These are phyloP conservation scores for Podaxis sp. DNA, from an alignment of 768 basidiomycete species.

Conservation along the genomic window DNA sequence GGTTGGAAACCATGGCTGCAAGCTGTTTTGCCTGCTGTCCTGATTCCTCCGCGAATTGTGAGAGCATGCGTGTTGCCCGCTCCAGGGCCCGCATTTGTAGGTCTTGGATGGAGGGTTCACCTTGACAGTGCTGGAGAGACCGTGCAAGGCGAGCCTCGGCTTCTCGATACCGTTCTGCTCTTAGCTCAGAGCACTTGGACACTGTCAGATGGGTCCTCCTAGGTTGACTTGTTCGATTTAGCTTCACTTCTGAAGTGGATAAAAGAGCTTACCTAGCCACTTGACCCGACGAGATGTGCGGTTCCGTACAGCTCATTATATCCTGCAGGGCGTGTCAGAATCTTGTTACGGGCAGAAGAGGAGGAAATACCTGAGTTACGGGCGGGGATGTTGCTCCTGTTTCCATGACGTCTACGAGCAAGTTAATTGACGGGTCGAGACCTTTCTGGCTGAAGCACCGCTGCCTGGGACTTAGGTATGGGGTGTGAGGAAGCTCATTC, in stretches of 20 bases:
- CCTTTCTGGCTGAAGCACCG: not conserved
- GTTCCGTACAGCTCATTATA: not conserved
- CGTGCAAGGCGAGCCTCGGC: slow-evolving; percentile 8
- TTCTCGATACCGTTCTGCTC: slow-evolving; percentile 10
- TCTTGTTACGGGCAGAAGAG: not conserved
- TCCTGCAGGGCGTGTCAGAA: not conserved
- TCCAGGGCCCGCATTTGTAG: slow-evolving; percentile 7
- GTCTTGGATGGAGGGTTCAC: slow-evolving; percentile 7
- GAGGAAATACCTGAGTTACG: not conserved
- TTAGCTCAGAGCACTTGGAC: not conserved
- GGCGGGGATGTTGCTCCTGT: not conserved
- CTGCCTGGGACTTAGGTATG: not conserved
- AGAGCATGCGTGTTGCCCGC: slow-evolving; percentile 1
- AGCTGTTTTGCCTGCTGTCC: not conserved
- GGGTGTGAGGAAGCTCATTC: not conserved
- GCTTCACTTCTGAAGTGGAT: not conserved
- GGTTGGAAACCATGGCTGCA: not conserved
- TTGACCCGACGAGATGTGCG: not conserved
- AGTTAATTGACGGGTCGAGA: not conserved
- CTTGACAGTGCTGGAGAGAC: slow-evolving; percentile 1
- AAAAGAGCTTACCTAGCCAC: not conserved
- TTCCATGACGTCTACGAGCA: slow-evolving; percentile 8
- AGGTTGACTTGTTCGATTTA: not conserved
- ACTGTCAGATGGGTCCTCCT: not conserved
- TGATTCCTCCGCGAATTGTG: slow-evolving; percentile 10